These are phyloP conservation scores for Clarireedia paspali DNA, from an alignment of 2,329 filamentous ascomycete genomes.

Conservation along the genomic window DNA sequence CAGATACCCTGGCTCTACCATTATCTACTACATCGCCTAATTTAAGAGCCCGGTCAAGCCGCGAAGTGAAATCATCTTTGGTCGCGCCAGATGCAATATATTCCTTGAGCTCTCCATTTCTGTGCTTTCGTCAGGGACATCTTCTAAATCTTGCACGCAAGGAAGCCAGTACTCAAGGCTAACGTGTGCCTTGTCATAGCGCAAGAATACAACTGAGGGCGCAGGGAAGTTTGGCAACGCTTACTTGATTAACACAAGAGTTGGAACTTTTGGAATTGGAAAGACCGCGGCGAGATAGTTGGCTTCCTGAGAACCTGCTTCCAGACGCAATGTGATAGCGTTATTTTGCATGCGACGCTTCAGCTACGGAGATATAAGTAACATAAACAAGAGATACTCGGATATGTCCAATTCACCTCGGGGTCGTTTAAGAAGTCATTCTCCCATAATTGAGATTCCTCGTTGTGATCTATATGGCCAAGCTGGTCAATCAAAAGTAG, in stretches of 20 bases:
- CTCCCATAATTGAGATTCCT: conserved; percentile 68
- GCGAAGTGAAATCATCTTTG: conserved; percentile 58
- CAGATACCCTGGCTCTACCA: neutral
- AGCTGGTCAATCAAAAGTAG: no score
- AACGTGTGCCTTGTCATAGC: neutral
- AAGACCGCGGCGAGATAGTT: conserved; percentile 77
- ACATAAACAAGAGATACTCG: neutral
- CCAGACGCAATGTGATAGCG: conserved; percentile 63
- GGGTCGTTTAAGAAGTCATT: conserved; percentile 54
- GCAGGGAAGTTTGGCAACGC: conserved; percentile 14
- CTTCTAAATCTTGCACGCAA: neutral
- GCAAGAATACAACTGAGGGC: no score
- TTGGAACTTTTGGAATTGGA: conserved; percentile 70
- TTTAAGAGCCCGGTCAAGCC: conserved; percentile 37
- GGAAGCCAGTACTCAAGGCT: neutral
- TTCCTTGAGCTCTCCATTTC: conserved; percentile 69
- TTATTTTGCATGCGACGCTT: conserved; percentile 48
- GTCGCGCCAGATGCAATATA: conserved; percentile 60
- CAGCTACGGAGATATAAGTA: conserved; percentile 35
- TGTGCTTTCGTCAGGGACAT: conserved; percentile 22
- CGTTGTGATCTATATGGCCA: conserved; percentile 49
- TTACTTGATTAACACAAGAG: conserved; percentile 69
- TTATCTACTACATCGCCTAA: neutral
- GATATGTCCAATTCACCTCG: conserved; percentile 35
- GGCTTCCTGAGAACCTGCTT: conserved; percentile 70